Percentiles rank a stretch among this genome's conserved stretches.
These are phyloP conservation scores for Nicotiana noctiflora DNA, from an alignment of 257 asterid genomes.

Conservation along the genomic window DNA sequence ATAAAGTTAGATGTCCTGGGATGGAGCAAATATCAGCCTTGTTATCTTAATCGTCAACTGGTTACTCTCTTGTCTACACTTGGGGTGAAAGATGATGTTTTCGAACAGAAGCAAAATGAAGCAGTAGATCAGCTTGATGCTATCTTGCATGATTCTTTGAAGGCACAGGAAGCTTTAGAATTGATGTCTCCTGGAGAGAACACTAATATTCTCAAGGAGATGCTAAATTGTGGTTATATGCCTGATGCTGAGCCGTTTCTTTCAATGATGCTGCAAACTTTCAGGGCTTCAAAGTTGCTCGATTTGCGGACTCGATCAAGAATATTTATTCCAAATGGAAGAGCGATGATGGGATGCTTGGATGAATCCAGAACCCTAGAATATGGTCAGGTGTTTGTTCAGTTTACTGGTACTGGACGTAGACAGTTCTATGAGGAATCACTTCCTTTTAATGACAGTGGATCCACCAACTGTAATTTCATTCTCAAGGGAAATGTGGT, in stretches of 20 bases:
- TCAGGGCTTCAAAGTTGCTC: slow-evolving; percentile 59
- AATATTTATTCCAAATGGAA: slow-evolving; percentile 58
- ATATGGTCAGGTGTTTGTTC: slow-evolving; percentile 87
- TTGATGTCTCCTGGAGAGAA: slow-evolving; percentile 87
- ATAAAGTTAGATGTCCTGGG: slow-evolving; percentile 60
- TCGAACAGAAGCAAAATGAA: slow-evolving; percentile 58
- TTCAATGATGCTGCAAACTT: slow-evolving; percentile 77
- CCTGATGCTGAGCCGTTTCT: slow-evolving; percentile 84
- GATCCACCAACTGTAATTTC: no score
- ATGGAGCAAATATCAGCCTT: slow-evolving; percentile 84
- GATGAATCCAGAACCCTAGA: slow-evolving; percentile 72
- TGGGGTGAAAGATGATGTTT: slow-evolving; percentile 52
- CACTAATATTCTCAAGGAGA: slow-evolving; percentile 62
- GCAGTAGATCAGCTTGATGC: slow-evolving; percentile 67
- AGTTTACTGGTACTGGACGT: slow-evolving; percentile 36
- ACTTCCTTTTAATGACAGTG: no score
- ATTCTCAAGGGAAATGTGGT: slow-evolving; percentile 40
- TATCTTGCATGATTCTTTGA: slow-evolving; percentile 53
- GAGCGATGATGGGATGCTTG: slow-evolving; percentile 88
- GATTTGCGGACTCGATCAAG: slow-evolving; percentile 62
- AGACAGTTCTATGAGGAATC: slow-evolving; percentile 30
- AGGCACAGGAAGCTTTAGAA: slow-evolving; percentile 68
- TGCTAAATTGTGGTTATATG: slow-evolving; percentile 77
- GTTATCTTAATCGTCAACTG: slow-evolving; percentile 77
- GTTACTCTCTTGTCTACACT: slow-evolving; percentile 78